Evolutionary conservation across 805 yeast genomes (phyloP), one percentile per base, ranked within the genome.

Genomic region (Blastobotrys muscicola): DNA sequence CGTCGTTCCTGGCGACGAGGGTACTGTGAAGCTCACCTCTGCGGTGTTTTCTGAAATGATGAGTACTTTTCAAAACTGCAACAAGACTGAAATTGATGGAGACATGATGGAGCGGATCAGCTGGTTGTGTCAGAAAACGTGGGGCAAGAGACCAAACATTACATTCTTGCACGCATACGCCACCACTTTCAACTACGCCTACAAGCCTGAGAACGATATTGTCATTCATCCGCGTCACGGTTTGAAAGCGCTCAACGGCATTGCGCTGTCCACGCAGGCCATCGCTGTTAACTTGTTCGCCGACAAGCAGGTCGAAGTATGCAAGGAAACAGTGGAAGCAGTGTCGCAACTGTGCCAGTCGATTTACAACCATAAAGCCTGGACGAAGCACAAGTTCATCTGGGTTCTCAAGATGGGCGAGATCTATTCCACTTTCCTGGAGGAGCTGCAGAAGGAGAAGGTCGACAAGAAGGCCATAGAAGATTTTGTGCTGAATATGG

Each of bases 361-460:
- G 5, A 35, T 38, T 8, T 43, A 38, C 20, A 31, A 43, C 29
- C 38, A 38, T 36, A 15, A 33, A 8, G 30, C 46, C 16, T 43
- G 46, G 46, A 39, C 23, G 13, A 43, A 43, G 39, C 46, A 43
- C 32, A 38, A 38, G 39, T 39, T 38, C 16, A 14, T 43, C 8
- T 43, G 46, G 46, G 30, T 43, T 12, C 23, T 13, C 14, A 39
- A 38, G 14, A 33, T 43, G 42, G 38, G 34, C 13, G 33, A 36
- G 8, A 32, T 44, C 26, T 41, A 42, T 23, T 16, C n/a, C n/a
- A 14, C 6, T 2, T 36, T 43, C 29, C 14, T 4, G 15, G 33
- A 33, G 7, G 34, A 23, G 6, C 39, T 41, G 9, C 33, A 30
- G 14, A 12, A 29, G 11, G 39, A 29, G 6, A 11, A 14, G 20